Conservation (phyloP, 2,329 filamentous ascomycete species). For the Colletotrichum eleusines region DNA sequence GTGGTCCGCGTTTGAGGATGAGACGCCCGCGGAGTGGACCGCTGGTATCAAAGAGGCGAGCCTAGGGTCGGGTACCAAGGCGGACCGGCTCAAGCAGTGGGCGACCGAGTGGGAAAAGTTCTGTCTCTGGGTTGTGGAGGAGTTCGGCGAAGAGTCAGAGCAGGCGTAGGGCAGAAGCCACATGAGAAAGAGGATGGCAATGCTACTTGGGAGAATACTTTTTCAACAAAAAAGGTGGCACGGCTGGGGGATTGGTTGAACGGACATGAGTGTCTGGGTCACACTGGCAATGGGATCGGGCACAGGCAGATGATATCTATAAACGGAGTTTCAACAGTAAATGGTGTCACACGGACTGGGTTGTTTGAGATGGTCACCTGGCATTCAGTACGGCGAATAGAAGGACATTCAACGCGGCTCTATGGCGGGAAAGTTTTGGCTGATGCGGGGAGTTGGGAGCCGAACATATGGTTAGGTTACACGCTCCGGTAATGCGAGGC, state of each 20-base stretch:
- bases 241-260: not conserved
- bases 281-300: not conserved
- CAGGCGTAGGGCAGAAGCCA: conserved; percentile 42
- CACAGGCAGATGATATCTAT: conserved; percentile 1
- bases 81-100: conserved; percentile 78
- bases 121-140: conserved; percentile 83
- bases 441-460: not conserved
- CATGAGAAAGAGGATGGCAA: no score
- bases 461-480: conserved; percentile 1
- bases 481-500: not conserved
- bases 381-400: conserved; percentile 17
- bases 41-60: conserved; percentile 77
- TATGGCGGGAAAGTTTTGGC: not conserved
- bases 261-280: not conserved
- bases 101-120: conserved; percentile 82
- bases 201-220: not conserved
- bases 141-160: conserved; percentile 72
- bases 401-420: conserved; percentile 22
- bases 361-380: not conserved
- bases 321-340: conserved; percentile 36
- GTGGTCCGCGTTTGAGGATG: conserved; percentile 86
- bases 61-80: conserved; percentile 74
- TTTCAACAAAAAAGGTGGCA: conserved; percentile 16
- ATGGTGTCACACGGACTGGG: conserved; percentile 11
- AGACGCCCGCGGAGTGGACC: conserved; percentile 74